These are phyloP conservation scores for Athelia psychrophila DNA, from an alignment of 1,284 basidiomycete genomes.

Conservation along the genomic window DNA sequence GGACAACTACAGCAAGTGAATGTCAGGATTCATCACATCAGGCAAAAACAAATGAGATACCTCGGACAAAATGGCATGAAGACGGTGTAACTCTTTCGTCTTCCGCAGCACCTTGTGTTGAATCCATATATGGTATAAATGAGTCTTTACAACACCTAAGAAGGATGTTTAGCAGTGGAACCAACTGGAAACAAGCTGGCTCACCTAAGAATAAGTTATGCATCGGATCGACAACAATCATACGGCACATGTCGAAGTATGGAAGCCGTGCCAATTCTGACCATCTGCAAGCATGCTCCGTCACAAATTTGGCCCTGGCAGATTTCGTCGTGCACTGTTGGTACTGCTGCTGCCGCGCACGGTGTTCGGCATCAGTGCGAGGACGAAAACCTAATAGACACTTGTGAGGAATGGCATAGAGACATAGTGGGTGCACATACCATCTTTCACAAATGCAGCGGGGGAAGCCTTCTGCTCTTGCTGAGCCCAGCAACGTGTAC, in stretches of 20 bases:
- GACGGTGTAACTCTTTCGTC: not conserved
- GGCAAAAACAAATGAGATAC: not conserved
- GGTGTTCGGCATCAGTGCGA: not conserved
- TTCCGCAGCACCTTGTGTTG: not conserved
- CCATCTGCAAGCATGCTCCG: not conserved
- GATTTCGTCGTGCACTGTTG: not conserved
- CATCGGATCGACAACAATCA: not conserved
- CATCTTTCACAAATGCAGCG: not conserved
- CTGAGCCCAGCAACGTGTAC: not conserved
- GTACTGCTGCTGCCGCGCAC: not conserved
- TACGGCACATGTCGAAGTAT: not conserved
- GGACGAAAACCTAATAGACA: not conserved
- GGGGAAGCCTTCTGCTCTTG: not conserved
- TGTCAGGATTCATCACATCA: no score
- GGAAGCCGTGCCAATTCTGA: not conserved
- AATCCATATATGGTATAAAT: not conserved
- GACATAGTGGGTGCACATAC: not conserved
- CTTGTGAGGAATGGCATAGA: not conserved
- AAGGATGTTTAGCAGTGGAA: not conserved
- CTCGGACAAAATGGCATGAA: not conserved
- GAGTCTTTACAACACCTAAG: not conserved
- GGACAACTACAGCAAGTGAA: not conserved
- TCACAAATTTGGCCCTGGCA: not conserved
- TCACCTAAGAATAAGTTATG: not conserved
- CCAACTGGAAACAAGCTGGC: not conserved